Conservation (phyloP, 768 basidiomycete species). For the Calvatia gigantea region DNA sequence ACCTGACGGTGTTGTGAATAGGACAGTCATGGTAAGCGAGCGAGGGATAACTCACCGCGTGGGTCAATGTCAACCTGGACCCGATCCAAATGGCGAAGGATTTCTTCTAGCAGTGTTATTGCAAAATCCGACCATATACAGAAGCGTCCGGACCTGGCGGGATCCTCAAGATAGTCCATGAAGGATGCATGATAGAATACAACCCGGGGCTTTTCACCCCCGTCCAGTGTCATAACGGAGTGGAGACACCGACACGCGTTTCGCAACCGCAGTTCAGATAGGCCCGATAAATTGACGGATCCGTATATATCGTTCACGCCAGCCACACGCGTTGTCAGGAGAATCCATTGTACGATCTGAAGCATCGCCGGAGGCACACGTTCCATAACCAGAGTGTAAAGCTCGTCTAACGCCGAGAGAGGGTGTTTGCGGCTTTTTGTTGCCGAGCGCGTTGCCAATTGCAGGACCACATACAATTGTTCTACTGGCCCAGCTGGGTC, state of each 20-base stretch:
- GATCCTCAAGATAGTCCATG: not conserved
- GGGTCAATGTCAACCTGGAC: not conserved
- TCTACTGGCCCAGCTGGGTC: not conserved
- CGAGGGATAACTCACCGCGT: not conserved
- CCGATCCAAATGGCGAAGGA: not conserved
- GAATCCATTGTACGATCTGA: not conserved
- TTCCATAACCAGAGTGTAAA: not conserved
- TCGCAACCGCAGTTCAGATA: not conserved
- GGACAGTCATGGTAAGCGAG: not conserved
- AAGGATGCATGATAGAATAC: not conserved
- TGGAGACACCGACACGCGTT: not conserved
- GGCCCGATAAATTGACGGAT: not conserved
- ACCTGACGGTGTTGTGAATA: not conserved
- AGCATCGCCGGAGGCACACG: not conserved
- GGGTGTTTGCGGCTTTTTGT: not conserved
- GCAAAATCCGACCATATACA: not conserved
- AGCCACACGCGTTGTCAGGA: not conserved
- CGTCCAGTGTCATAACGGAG: not conserved
- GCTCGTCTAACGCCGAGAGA: not conserved
- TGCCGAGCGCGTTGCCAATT: not conserved
- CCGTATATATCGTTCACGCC: no score
- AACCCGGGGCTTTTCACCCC: not conserved
- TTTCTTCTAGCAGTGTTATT: not conserved
- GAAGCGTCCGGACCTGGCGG: not conserved
- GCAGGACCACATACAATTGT: not conserved